Evolutionary conservation across 208 protist species (phyloP).

Genomic region (Vickermania ingenoplastis): DNA sequence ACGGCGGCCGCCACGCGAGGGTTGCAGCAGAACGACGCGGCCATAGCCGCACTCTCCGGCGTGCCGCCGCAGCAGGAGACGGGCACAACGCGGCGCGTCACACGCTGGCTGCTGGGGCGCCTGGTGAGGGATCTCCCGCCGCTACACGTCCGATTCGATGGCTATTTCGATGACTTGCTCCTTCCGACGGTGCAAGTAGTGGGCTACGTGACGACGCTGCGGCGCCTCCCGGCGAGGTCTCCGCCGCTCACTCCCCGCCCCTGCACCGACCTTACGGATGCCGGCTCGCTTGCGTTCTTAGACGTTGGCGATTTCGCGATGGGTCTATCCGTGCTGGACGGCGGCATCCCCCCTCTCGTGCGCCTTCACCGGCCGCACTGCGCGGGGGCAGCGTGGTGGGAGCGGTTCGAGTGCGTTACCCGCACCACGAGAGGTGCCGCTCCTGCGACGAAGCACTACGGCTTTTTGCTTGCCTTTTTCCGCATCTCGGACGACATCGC

Average conservation of each 20-base stretch:
- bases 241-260: neutral
- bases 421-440: neutral
- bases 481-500: neutral
- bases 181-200: conserved; percentile 55
- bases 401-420: neutral
- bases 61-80: neutral
- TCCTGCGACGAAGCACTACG: neutral
- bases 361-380: conserved; percentile 53
- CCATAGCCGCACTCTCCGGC: neutral
- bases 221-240: conserved; percentile 48
- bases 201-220: conserved; percentile 77
- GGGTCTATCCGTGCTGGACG: conserved; percentile 75
- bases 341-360: conserved; percentile 69
- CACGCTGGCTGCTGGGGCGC: conserved; percentile 74
- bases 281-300: conserved; percentile 47
- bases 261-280: neutral
- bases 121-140: conserved; percentile 54
- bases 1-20: conserved; percentile 1
- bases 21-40: conserved; percentile 1
- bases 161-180: conserved; percentile 74
- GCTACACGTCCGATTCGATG: conserved; percentile 77
- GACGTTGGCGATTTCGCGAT: conserved; percentile 72
- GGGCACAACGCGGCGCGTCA: conserved; percentile 34
- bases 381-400: neutral
- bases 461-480: neutral